Conservation (phyloP, 371 early-diverging fungal species). For the Umbelopsis sp. region DNA sequence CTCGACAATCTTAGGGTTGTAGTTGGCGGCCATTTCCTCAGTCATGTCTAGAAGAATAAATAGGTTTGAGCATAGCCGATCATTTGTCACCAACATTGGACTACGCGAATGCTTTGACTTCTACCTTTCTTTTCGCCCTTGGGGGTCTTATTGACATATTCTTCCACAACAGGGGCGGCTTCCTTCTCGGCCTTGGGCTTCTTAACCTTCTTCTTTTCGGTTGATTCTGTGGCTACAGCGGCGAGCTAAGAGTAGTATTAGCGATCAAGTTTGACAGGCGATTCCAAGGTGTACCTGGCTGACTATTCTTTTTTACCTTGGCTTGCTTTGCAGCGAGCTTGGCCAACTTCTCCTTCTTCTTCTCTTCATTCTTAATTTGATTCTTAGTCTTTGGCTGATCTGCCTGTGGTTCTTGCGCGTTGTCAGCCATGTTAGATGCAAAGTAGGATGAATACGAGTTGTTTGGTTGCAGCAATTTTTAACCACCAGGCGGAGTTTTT, state of each 20-base stretch:
- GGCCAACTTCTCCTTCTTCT: constrained; percentile 89
- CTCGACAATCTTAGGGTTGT: constrained; percentile 95
- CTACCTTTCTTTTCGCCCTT: constrained; percentile 90
- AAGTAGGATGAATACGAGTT: not conserved
- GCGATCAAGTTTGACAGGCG: not conserved
- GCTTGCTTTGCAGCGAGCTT: constrained; percentile 94
- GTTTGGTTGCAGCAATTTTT: not conserved
- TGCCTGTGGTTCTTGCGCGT: constrained; percentile 11
- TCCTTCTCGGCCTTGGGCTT: constrained; percentile 48
- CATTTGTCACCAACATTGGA: not conserved
- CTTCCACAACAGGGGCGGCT: constrained; percentile 49
- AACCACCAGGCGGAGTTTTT: not conserved
- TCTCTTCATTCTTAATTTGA: constrained; percentile 89
- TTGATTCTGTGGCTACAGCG: constrained; percentile 40
- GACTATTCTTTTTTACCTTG: constrained; percentile 33
- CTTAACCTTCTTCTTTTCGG: constrained; percentile 66
- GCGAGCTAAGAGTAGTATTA: constrained; percentile 37
- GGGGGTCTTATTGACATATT: constrained; percentile 83
- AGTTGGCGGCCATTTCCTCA: constrained; percentile 80
- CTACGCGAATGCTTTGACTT: not conserved
- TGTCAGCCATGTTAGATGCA: constrained; percentile 6
- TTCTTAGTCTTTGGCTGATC: constrained; percentile 61
- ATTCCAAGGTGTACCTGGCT: not conserved
- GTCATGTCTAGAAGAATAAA: constrained; percentile 69
- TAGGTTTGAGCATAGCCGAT: not conserved